phyloP scores from a whole-genome alignment of 129 eudicot species.

The Sambucus nigra region DNA sequence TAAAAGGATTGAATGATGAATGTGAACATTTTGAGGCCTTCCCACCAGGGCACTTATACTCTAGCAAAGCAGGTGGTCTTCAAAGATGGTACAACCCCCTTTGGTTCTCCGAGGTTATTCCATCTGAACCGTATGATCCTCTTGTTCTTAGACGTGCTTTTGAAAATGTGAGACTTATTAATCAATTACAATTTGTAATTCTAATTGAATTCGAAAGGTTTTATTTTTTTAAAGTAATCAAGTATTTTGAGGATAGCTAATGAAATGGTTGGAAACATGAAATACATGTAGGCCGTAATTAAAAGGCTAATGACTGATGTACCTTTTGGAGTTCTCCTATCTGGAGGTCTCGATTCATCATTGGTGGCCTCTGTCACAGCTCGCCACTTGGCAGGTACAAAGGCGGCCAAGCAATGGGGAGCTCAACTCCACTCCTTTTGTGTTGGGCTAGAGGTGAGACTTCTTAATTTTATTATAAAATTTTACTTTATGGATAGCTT shows the following conservation, averaged over 20 bases:
- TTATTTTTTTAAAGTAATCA: neutral
- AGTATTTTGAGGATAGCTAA: neutral
- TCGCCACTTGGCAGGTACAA: slow-evolving; percentile 69
- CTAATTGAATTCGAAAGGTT: neutral
- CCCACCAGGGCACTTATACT: slow-evolving; percentile 86
- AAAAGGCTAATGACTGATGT: slow-evolving; percentile 95
- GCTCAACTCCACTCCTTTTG: slow-evolving; percentile 89
- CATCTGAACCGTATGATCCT: slow-evolving; percentile 79
- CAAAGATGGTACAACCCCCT: slow-evolving; percentile 85
- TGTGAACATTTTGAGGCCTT: slow-evolving; percentile 87
- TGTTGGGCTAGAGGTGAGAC: slow-evolving; percentile 17
- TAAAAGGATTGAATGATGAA: slow-evolving; percentile 75
- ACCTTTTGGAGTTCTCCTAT: slow-evolving; percentile 83
- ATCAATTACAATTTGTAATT: neutral
- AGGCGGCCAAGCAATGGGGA: slow-evolving; percentile 89
- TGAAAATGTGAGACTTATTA: slow-evolving; percentile 47
- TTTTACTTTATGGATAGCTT: neutral
- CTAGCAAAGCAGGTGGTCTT: slow-evolving; percentile 62
- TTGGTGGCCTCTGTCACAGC: slow-evolving; percentile 76
- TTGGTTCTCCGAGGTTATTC: slow-evolving; percentile 81
- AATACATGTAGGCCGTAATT: neutral
- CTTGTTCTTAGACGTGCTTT: slow-evolving; percentile 63
- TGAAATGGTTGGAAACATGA: neutral
- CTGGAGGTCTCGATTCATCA: slow-evolving; percentile 93
- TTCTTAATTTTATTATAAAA: neutral